Base-by-base conservation (phyloP, 1,139 yeast species). In the Debaryomyces udenii region DNA sequence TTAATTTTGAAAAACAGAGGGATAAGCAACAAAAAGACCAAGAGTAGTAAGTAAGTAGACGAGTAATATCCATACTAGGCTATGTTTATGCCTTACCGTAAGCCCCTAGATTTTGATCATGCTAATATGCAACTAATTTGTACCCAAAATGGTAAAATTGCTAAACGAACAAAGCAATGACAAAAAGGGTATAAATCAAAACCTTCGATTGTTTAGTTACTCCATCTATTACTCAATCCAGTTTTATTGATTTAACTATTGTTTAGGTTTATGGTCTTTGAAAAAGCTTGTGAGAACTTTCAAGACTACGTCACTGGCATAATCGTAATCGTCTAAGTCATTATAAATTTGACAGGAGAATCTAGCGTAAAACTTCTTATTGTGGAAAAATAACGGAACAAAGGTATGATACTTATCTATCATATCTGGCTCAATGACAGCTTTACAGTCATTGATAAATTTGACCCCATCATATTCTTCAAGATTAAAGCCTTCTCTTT, bases 301-400 rank as follows among this genome's bases (percentile, higher is more conserved):
- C 11, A 34, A 20, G n/a, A 34, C 37, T 3, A 26, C 59, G 7
- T 66, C 67, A 27, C 70, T 58, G 2, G 78, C 82, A 41, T 59
- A 56, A 29, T 65, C 69, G 54, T 70, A 83, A 51, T 84, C 90
- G 6, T 61, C 62, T 24, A 76, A 51, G 31, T 80, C 84, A 47
- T 80, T 76, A 55, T 81, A 83, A 6, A 80, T 60, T 51, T 83
- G 86, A 31, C 81, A 81, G 31, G 83, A 76, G 46, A 81, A 75
- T 45, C 91, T 70, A 15, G 73, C 66, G 52, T 69, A 74, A 28
- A 75, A 42, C 29, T 61, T 59, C 2, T 67, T 76, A 31, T 71
- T 65, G 52, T 76, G 80, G 17, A 57, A 53, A 3, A 55, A 58
- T 20, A 73, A 48, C 9, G 81, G 86, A 17, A 78, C 69, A 51